Percentiles rank a stretch among this genome's conserved stretches.
Evolutionary conservation across 2,329 filamentous ascomycete genomes (phyloP).

Genomic region (Aspergillus texensis): DNA sequence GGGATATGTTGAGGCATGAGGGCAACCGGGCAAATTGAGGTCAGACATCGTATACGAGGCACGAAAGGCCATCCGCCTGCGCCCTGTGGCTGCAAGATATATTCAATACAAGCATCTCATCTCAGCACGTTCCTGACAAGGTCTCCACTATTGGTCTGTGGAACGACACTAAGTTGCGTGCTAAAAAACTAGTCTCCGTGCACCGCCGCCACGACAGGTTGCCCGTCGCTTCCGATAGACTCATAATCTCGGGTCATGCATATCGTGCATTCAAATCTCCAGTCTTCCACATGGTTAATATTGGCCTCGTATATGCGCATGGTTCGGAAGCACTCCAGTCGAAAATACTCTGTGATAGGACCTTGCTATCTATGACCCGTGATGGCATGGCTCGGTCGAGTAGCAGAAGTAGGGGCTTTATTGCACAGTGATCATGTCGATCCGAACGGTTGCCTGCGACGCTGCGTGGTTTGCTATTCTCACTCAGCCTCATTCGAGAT

Average conservation of each 20-base stretch:
- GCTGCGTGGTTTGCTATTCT: neutral
- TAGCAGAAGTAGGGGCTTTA: neutral
- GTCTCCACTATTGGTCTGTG: neutral
- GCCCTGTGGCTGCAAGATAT: neutral
- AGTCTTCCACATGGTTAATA: neutral
- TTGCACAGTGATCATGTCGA: neutral
- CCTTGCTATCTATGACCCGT: neutral
- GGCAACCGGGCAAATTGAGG: neutral
- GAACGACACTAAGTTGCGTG: neutral
- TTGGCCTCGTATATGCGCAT: neutral
- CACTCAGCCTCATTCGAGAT: neutral
- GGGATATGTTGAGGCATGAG: neutral
- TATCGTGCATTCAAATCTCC: neutral
- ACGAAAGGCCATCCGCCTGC: neutral
- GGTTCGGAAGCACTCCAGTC: neutral
- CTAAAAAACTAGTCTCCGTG: neutral
- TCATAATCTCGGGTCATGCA: neutral
- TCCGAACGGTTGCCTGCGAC: no score
- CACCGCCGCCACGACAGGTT: neutral
- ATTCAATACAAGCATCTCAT: neutral
- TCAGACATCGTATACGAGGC: neutral
- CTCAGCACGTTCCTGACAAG: neutral
- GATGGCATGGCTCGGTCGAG: neutral
- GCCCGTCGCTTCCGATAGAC: neutral
- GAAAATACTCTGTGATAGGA: neutral